These are phyloP conservation scores for Trypanosoma mega DNA, from an alignment of 208 protist genomes.

Conservation along the genomic window DNA sequence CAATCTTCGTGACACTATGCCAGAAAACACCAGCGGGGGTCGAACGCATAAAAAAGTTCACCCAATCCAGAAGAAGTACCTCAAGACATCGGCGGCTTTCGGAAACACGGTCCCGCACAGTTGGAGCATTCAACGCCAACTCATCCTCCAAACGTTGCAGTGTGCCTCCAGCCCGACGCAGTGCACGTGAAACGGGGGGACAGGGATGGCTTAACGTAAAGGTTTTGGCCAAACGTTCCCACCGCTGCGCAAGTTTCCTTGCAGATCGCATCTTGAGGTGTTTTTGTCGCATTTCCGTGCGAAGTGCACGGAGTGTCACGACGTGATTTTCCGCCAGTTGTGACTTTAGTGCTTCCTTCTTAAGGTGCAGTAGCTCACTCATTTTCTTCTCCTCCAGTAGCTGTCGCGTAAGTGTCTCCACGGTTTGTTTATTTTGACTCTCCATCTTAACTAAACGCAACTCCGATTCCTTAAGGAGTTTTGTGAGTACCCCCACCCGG, in stretches of 20 bases:
- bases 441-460: conserved; percentile 10
- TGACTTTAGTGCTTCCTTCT: conserved; percentile 50
- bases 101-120: neutral
- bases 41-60: conserved; percentile 63
- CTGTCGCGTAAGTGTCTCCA: conserved; percentile 26
- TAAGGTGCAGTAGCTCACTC: conserved; percentile 31
- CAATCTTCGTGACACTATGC: conserved; percentile 29
- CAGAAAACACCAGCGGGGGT: conserved; percentile 6
- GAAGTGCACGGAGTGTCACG: conserved; percentile 50
- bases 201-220: conserved; percentile 44
- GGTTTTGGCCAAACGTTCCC: conserved; percentile 81
- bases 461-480: conserved; percentile 25
- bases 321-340: conserved; percentile 69
- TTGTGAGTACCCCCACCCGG: conserved; percentile 5
- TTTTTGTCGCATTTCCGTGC: conserved; percentile 38
- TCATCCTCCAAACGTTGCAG: conserved; percentile 51
- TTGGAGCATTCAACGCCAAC: conserved; percentile 9
- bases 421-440: conserved; percentile 2
- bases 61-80: conserved; percentile 66
- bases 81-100: conserved; percentile 35
- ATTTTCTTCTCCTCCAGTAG: conserved; percentile 34
- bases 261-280: conserved; percentile 23
- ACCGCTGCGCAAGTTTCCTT: conserved; percentile 43
- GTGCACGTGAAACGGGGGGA: conserved; percentile 29
- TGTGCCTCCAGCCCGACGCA: conserved; percentile 29